Evolutionary conservation across 1,139 yeast genomes (phyloP).

Genomic region (Saccharomyces pastorianus): DNA sequence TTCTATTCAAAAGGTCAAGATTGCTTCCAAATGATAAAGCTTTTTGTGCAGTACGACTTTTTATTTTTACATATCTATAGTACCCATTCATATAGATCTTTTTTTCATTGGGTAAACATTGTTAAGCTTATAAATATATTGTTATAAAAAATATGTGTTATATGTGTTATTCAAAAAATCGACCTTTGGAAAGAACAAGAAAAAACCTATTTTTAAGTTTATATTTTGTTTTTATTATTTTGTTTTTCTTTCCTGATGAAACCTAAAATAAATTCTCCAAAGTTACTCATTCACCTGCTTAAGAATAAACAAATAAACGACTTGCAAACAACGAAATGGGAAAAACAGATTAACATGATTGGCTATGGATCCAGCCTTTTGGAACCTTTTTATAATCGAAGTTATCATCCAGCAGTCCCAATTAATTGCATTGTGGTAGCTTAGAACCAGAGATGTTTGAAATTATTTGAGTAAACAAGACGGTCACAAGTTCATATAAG

Average conservation of each 20-base stretch:
- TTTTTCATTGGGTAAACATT: neutral
- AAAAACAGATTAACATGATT: too few relatives aligned
- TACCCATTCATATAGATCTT: conserved; percentile 1
- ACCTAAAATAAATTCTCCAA: too few relatives aligned
- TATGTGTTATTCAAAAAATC: conserved; percentile 14
- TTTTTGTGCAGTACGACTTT: neutral
- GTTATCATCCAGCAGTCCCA: neutral
- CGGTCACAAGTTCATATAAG: neutral
- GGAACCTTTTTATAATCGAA: neutral
- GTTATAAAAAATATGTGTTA: conserved; percentile 19
- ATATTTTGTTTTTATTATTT: neutral
- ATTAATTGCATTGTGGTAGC: neutral
- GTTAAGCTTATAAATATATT: neutral
- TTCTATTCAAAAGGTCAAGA: conserved; percentile 37
- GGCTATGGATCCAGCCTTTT: neutral
- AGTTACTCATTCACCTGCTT: neutral
- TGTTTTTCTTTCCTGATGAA: too few relatives aligned
- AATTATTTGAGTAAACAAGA: neutral
- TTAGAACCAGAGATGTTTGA: neutral
- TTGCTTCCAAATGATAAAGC: conserved; percentile 6
- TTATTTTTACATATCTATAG: conserved; percentile 3
- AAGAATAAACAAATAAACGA: neutral
- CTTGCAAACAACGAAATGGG: neutral
- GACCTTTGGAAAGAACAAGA: neutral
- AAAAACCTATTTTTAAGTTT: neutral